Evolutionary conservation across 2,329 filamentous ascomycete species (phyloP).

Genomic region (Colletotrichum somersetense): DNA sequence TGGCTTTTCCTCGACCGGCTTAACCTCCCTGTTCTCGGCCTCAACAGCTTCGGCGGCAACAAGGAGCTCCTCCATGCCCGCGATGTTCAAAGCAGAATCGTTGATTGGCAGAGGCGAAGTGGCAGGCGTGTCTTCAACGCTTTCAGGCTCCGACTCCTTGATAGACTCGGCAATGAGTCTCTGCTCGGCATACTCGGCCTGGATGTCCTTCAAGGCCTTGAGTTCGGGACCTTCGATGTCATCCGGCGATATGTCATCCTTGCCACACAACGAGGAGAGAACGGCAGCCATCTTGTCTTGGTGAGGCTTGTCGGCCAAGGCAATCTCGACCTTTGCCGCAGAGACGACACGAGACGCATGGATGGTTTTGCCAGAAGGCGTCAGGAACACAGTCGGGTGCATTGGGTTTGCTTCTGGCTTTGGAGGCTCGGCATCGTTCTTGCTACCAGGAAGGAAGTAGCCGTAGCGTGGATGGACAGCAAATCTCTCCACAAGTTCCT

Average conservation of each 20-base stretch:
- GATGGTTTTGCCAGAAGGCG: constrained; percentile 60
- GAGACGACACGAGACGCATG: constrained; percentile 60
- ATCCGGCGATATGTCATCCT: constrained; percentile 49
- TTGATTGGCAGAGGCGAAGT: constrained; percentile 39
- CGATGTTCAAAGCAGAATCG: constrained; percentile 34
- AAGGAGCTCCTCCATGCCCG: constrained; percentile 34
- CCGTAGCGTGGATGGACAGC: constrained; percentile 67
- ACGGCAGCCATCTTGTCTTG: constrained; percentile 47
- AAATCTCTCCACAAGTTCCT: constrained; percentile 62
- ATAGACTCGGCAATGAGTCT: constrained; percentile 37
- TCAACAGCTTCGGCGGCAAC: constrained; percentile 32
- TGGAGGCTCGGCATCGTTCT: constrained; percentile 58
- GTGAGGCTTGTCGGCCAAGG: constrained; percentile 30
- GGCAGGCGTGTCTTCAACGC: constrained; percentile 44
- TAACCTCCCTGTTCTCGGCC: constrained; percentile 14
- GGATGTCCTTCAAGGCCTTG: constrained; percentile 49
- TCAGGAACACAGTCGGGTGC: constrained; percentile 63
- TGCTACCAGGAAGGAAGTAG: constrained; percentile 62
- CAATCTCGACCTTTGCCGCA: constrained; percentile 45
- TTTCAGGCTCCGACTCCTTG: constrained; percentile 46
- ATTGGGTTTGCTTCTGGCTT: constrained; percentile 58
- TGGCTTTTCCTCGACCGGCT: constrained; percentile 31
- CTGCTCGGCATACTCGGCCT: constrained; percentile 29
- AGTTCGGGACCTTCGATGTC: constrained; percentile 52
- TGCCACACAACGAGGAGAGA: constrained; percentile 55